Conservation (phyloP, 257 asterid species). For the Solanum pinnatisectum region DNA sequence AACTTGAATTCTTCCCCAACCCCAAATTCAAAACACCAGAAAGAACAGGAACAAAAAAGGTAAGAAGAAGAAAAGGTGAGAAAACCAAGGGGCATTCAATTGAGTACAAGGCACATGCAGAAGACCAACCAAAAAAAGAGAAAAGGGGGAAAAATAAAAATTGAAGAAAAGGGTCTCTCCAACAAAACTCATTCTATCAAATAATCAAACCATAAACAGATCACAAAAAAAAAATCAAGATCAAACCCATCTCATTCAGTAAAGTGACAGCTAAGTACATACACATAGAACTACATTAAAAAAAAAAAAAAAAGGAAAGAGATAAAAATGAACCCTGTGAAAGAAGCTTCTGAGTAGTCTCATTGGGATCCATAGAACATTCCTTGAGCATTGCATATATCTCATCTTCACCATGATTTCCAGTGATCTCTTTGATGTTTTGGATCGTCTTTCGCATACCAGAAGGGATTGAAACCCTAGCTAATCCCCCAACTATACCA, state of each 20-base stretch:
- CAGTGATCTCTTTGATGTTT: constrained; percentile 77
- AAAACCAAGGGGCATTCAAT: background rate
- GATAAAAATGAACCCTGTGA: constrained; percentile 42
- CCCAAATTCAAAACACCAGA: background rate
- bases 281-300: background rate
- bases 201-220: constrained; percentile 7
- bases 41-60: background rate
- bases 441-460: constrained; percentile 64
- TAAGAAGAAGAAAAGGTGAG: background rate
- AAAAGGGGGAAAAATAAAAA: background rate
- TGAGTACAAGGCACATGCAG: background rate
- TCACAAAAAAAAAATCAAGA: constrained; percentile 26
- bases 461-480: constrained; percentile 72
- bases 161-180: background rate
- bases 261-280: background rate
- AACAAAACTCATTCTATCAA: background rate
- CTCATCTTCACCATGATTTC: constrained; percentile 85
- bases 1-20: background rate
- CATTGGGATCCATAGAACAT: constrained; percentile 93
- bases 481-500: constrained; percentile 4
- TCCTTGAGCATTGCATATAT: constrained; percentile 88
- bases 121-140: background rate
- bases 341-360: constrained; percentile 73
- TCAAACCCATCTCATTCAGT: constrained; percentile 5
- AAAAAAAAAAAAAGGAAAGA: background rate